Evolutionary conservation across 768 basidiomycete genomes (phyloP).

Genomic region (Tricholoma hemisulphureum): DNA sequence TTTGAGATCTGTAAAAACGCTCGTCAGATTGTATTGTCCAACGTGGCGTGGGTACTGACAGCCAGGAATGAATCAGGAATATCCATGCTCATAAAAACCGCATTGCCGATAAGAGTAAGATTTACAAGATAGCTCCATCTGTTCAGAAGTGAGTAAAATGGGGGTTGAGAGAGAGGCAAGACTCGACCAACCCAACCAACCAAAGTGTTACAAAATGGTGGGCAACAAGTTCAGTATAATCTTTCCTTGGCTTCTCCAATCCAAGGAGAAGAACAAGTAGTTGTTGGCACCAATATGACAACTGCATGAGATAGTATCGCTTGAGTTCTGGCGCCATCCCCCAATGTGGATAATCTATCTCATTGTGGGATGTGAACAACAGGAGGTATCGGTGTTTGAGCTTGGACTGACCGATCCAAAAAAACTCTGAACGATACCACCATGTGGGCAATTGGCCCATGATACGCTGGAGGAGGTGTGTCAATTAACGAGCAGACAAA

Average conservation of each 20-base stretch:
- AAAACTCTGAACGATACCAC: conserved; percentile 81
- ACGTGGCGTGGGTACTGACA: conserved; percentile 41
- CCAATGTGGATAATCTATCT: conserved; percentile 83
- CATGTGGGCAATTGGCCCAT: conserved; percentile 81
- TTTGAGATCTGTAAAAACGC: conserved; percentile 64
- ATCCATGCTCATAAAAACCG: conserved; percentile 97
- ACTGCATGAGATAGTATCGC: conserved; percentile 90
- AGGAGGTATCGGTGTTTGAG: background rate
- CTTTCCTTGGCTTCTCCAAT: conserved; percentile 93
- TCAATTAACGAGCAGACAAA: conserved; percentile 2
- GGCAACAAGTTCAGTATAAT: conserved; percentile 79
- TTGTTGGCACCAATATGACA: conserved; percentile 94
- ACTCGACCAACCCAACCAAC: conserved; percentile 72
- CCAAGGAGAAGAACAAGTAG: conserved; percentile 78
- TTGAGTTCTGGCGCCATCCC: conserved; percentile 84
- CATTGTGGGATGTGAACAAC: background rate
- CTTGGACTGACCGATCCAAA: conserved; percentile 69
- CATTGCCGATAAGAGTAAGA: conserved; percentile 84
- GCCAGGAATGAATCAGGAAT: conserved; percentile 87
- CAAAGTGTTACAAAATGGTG: conserved; percentile 96
- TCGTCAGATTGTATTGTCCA: background rate
- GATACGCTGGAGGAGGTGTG: conserved; percentile 51
- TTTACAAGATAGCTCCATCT: conserved; percentile 86
- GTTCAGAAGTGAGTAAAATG: conserved; percentile 9
- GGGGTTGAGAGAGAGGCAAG: background rate